Evolutionary conservation across 2,329 filamentous ascomycete species (phyloP).

Genomic region (Aureobasidium leucospermi): DNA sequence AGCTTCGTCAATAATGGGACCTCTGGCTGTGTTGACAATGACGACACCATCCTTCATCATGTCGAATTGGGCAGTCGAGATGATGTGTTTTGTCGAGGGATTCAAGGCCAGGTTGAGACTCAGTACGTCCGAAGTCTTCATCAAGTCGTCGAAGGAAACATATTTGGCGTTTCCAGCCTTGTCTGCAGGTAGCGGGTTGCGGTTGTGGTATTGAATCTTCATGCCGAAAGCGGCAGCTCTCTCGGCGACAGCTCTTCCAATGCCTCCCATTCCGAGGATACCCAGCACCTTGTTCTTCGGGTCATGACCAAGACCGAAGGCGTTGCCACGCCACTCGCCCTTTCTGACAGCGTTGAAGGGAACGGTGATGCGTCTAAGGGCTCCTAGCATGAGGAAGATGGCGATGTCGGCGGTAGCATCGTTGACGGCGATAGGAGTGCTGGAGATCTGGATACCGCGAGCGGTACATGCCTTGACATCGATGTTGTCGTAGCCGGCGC

Average conservation of each 20-base stretch:
- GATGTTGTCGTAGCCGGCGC: conserved; percentile 33
- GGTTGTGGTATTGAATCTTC: conserved; percentile 53
- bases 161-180: conserved; percentile 43
- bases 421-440: conserved; percentile 43
- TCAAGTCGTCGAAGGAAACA: conserved; percentile 49
- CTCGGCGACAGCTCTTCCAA: conserved; percentile 43
- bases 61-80: conserved; percentile 43
- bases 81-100: conserved; percentile 45
- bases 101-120: conserved; percentile 48
- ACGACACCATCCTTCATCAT: conserved; percentile 50
- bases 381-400: conserved; percentile 46
- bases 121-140: conserved; percentile 48
- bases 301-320: conserved; percentile 44
- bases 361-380: conserved; percentile 43
- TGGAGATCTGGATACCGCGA: conserved; percentile 36
- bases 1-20: conserved; percentile 50
- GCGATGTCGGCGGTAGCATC: conserved; percentile 44
- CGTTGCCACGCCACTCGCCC: conserved; percentile 39
- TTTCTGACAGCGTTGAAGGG: conserved; percentile 40
- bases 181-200: conserved; percentile 31
- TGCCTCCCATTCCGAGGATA: conserved; percentile 55
- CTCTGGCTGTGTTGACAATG: conserved; percentile 52
- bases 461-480: conserved; percentile 27
- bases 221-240: conserved; percentile 50
- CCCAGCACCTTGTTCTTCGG: conserved; percentile 47